Conservation (phyloP, 2,329 filamentous ascomycete species). For the Elsinoe necatrix region DNA sequence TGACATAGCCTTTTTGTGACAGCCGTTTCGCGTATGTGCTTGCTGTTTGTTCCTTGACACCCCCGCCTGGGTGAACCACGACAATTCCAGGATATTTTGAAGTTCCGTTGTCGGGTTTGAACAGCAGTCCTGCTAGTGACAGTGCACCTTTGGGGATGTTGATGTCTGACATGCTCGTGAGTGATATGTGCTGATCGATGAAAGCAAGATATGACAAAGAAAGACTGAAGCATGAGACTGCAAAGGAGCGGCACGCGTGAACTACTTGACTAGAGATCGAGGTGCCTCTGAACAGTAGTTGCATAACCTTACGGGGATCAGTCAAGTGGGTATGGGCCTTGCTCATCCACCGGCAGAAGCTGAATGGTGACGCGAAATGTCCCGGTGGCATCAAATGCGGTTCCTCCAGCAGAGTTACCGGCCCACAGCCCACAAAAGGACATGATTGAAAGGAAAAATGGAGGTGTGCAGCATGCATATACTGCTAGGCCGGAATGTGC, state of each 20-base stretch:
- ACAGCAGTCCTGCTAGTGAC: neutral
- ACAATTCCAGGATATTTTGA: neutral
- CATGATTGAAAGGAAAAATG: neutral
- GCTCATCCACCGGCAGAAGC: neutral
- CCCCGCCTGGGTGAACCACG: neutral
- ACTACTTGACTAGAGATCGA: neutral
- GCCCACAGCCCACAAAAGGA: neutral
- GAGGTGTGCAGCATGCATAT: neutral
- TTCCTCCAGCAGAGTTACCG: neutral
- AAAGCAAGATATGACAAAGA: neutral
- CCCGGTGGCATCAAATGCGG: neutral
- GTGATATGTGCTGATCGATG: neutral
- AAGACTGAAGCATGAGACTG: neutral
- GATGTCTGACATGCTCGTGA: neutral
- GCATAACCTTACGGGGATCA: neutral
- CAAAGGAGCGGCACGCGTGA: neutral
- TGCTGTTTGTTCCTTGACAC: slow-evolving; percentile 5
- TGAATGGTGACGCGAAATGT: neutral
- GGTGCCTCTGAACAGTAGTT: neutral
- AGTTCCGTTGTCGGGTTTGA: neutral
- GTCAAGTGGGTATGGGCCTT: neutral
- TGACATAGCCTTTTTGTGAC: slow-evolving; percentile 3
- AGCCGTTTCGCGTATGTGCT: slow-evolving; percentile 1
- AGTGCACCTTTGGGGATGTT: neutral
- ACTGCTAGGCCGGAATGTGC: neutral